Evolutionary conservation across 2,329 filamentous ascomycete species (phyloP).

Genomic region (Clonostachys chloroleuca): DNA sequence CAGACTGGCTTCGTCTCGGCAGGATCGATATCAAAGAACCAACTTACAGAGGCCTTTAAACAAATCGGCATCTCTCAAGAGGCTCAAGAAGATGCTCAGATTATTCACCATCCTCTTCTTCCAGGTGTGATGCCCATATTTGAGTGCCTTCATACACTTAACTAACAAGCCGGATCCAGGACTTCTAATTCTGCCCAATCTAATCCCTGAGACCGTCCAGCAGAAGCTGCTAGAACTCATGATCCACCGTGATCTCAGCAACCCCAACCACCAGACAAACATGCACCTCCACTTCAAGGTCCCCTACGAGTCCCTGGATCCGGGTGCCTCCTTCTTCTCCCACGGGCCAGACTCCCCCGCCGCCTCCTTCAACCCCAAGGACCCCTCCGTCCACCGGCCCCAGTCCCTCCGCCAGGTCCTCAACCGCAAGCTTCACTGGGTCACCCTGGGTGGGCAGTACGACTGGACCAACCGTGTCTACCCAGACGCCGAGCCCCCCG

Average conservation of each 20-base stretch:
- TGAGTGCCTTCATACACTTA: not conserved
- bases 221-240: conserved; percentile 65
- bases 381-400: conserved; percentile 69
- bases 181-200: conserved; percentile 69
- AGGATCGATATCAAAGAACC: conserved; percentile 33
- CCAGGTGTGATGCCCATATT: conserved; percentile 67
- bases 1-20: conserved; percentile 39
- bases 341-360: conserved; percentile 37
- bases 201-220: conserved; percentile 70
- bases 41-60: conserved; percentile 36
- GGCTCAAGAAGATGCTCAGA: conserved; percentile 30
- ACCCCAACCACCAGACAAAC: conserved; percentile 77
- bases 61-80: conserved; percentile 25
- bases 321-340: conserved; percentile 48
- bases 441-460: conserved; percentile 92
- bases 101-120: conserved; percentile 63
- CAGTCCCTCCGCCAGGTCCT: conserved; percentile 67
- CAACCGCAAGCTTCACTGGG: conserved; percentile 81
- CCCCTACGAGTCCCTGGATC: conserved; percentile 41
- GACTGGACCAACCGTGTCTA: conserved; percentile 91
- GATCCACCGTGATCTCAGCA: conserved; percentile 72
- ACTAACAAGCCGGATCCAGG: conserved; percentile 42
- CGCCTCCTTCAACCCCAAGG: conserved; percentile 61
- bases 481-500: conserved; percentile 61
- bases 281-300: conserved; percentile 79